Conservation (phyloP, 192 early-diverging fungal genomes). For the Martensiomyces pterosporus region DNA sequence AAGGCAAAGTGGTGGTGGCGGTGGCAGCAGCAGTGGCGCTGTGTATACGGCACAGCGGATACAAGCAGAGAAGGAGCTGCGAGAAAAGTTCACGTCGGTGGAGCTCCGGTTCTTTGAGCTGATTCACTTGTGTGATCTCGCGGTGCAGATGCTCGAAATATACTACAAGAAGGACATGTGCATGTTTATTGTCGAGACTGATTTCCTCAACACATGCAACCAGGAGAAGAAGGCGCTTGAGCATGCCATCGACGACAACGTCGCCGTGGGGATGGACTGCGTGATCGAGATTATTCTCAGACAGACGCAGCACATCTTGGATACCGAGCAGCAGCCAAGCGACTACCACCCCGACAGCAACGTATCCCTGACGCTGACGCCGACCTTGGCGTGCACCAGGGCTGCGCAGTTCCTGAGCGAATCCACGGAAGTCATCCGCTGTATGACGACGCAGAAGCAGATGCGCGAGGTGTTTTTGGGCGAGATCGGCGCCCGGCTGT, state of each 20-base stretch:
- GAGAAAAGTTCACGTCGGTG: conserved; percentile 56
- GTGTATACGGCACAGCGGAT: conserved; percentile 45
- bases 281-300: conserved; percentile 82
- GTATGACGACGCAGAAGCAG: conserved; percentile 73
- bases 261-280: conserved; percentile 90
- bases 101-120: conserved; percentile 85
- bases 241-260: conserved; percentile 79
- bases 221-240: conserved; percentile 92
- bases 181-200: conserved; percentile 78
- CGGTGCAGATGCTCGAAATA: conserved; percentile 91
- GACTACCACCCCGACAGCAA: conserved; percentile 75
- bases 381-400: conserved; percentile 78
- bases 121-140: conserved; percentile 89
- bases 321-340: conserved; percentile 58
- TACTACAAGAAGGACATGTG: conserved; percentile 88
- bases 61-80: conserved; percentile 34
- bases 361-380: conserved; percentile 57
- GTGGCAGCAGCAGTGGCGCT: too few relatives aligned
- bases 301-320: conserved; percentile 79
- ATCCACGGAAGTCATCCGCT: conserved; percentile 66
- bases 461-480: conserved; percentile 88
- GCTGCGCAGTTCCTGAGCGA: conserved; percentile 74
- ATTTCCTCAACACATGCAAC: conserved; percentile 87
- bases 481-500: conserved; percentile 84
- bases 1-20: conserved; percentile 21